Base-by-base conservation (phyloP, 208 protist genomes). In the Crithidia mellificae region DNA sequence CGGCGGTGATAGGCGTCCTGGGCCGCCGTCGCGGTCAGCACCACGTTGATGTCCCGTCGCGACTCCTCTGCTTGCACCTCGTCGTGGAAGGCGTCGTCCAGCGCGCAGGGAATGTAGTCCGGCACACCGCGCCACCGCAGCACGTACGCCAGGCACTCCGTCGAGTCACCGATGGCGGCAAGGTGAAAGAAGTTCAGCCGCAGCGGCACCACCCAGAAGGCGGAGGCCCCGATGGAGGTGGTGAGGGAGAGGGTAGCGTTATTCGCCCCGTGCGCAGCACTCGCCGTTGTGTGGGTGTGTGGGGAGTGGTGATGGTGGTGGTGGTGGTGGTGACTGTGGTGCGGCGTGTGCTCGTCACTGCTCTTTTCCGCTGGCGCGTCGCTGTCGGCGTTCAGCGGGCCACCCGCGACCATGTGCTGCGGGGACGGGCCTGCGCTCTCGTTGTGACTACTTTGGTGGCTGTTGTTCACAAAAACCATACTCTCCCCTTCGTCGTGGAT, bases 141-240 rank as follows among this genome's bases (percentile, higher is more conserved):
- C 51, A 78, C 58, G 67, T 78, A 74, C 36, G 79, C 79, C 29
- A 76, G 62, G 14, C 74, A 75, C 59, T 84, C 79, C 1, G 70
- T 77, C 6, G 79, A 84, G 65, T 84, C 63, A 36, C 79, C 79
- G 7, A 84, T 44, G 19, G 79, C 79, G 19, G 71, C 66, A 1
- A 74, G 74, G 68, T 84, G 79, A 36, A 84, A 84, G 22, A 71
- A 62, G n/a, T 72, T 80, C 6, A 62, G 50, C 1, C 47, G 66
- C 24, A 69, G 55, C 25, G 69, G 54, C 27, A 29, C 52, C 25
- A 62, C 44, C 57, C 71, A 66, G 47, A 69, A 66, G 39, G 49
- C 71, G 6, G 54, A 32, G 38, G 43, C 19, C 6, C 56, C 62
- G 41, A 38, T 54, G 29, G 62, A 44, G 7, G 54, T 41, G 63